Conservation (phyloP, 306 rosid species). For the Prunus davidiana region DNA sequence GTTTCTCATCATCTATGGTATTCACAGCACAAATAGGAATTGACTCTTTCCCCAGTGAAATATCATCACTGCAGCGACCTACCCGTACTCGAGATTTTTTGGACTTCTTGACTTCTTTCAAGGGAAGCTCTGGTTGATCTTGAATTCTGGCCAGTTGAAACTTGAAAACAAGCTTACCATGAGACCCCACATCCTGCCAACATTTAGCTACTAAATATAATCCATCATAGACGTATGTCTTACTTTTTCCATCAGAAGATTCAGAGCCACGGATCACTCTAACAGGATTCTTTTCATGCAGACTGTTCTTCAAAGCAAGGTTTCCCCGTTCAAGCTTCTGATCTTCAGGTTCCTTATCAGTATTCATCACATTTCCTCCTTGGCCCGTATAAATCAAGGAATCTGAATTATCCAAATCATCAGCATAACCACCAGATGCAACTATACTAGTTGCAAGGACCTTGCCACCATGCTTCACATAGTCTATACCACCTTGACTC, state of each 20-base stretch:
- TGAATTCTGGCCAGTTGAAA: conserved; percentile 65
- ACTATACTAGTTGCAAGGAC: conserved; percentile 80
- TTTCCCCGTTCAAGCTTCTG: conserved; percentile 94
- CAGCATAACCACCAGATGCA: conserved; percentile 81
- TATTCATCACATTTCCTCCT: conserved; percentile 76
- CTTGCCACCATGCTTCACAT: conserved; percentile 45
- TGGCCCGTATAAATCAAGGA: conserved; percentile 77
- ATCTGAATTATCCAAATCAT: conserved; percentile 66
- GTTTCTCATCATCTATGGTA: conserved; percentile 70
- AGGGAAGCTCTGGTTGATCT: conserved; percentile 89
- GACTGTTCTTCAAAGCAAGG: conserved; percentile 83
- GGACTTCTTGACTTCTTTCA: conserved; percentile 72
- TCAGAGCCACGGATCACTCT: conserved; percentile 89
- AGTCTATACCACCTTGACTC: conserved; percentile 81
- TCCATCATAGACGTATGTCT: conserved; percentile 78
- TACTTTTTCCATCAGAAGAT: conserved; percentile 54
- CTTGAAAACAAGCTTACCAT: conserved; percentile 70
- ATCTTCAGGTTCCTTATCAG: conserved; percentile 80
- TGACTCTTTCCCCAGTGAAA: conserved; percentile 74
- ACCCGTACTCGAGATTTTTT: conserved; percentile 62
- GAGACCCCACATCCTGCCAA: conserved; percentile 86
- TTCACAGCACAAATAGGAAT: conserved; percentile 81
- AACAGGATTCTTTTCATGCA: conserved; percentile 60
- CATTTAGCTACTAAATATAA: conserved; percentile 57
- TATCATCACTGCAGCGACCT: conserved; percentile 69